Evolutionary conservation across 345 rosid species (phyloP), one percentile per base, ranked within the genome.

Genomic region (Clarkia xantiana): DNA sequence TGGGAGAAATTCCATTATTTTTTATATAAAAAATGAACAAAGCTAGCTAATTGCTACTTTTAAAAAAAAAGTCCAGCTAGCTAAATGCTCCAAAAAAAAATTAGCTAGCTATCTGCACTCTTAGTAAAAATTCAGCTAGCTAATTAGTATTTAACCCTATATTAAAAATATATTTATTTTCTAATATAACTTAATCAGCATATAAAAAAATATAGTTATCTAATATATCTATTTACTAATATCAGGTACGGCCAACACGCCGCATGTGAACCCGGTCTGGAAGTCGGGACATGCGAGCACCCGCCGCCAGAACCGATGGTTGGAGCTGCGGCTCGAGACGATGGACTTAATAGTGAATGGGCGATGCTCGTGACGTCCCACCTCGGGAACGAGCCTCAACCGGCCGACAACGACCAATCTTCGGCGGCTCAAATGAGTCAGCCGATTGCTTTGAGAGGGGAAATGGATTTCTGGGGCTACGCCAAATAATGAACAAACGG

Each of bases 391-490:
- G 78, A 70, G 25, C 77, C 58, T 71, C 83, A 36, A 22, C 3
- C 25, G 25, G 67, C 63, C 25, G 44, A 42, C 17, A 67, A 61
- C 39, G 55, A 48, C 18, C 51, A 72, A 15, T 53, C 77, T 0
- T 52, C 79, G 3, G 64, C 67, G 42, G 70, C 74, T 36, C 76
- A 75, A 40, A 55, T 76, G 11, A 80, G 74, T 58, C 78, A 75
- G 45, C 87, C 36, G 36, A 3, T 80, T 58, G 71, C 97, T 0
- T 53, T 78, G 57, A 76, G 84, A 10, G 85, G 90, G 50, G 97
- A 85, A 78, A 89, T 85, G 97, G 84, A 90, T 29, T 85, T 90
- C 58, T 90, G 94, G 97, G 86, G 86, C 38, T 82, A 79, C 66
- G 83, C 64, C 42, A 85, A 89, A 63, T 82, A 70, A 58, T 46